phyloP scores from a whole-genome alignment of 208 protist species.

The Trypanosoma avium region DNA sequence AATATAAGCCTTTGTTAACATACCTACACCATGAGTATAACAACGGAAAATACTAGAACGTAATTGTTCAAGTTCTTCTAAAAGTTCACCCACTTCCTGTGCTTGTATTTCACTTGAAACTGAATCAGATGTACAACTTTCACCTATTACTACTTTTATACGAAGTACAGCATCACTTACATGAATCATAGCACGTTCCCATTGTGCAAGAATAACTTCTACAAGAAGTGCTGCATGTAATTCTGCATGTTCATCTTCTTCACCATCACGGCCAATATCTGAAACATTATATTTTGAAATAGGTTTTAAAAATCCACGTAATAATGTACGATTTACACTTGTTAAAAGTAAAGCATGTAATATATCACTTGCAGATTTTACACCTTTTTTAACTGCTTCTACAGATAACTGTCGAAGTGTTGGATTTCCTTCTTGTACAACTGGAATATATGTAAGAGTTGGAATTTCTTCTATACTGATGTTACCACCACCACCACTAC shows the following conservation, averaged over 20 bases:
- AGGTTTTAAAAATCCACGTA: conserved; percentile 53
- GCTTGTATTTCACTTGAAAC: conserved; percentile 49
- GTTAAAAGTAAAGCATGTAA: conserved; percentile 60
- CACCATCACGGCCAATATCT: conserved; percentile 23
- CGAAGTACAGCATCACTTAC: conserved; percentile 65
- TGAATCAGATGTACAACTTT: conserved; percentile 57
- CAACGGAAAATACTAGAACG: conserved; percentile 54
- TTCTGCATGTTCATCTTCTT: conserved; percentile 55
- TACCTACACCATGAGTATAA: conserved; percentile 74
- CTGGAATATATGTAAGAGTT: conserved; percentile 19
- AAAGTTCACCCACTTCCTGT: conserved; percentile 60
- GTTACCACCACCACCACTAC: not conserved
- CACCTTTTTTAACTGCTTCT: conserved; percentile 55
- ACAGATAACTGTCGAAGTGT: conserved; percentile 75
- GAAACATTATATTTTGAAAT: conserved; percentile 53
- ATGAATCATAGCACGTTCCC: conserved; percentile 65
- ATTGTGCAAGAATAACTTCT: conserved; percentile 79
- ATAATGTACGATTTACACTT: conserved; percentile 69
- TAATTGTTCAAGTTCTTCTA: conserved; percentile 79
- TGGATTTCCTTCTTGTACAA: conserved; percentile 15
- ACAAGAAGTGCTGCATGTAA: conserved; percentile 78
- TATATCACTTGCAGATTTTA: conserved; percentile 43
- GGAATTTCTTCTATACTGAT: conserved; percentile 14
- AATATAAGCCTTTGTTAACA: conserved; percentile 84
- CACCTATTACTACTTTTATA: conserved; percentile 84